Evolutionary conservation across 805 yeast species (phyloP), one percentile per base, ranked within the genome.

Genomic region (Wickerhamiella australiensis): DNA sequence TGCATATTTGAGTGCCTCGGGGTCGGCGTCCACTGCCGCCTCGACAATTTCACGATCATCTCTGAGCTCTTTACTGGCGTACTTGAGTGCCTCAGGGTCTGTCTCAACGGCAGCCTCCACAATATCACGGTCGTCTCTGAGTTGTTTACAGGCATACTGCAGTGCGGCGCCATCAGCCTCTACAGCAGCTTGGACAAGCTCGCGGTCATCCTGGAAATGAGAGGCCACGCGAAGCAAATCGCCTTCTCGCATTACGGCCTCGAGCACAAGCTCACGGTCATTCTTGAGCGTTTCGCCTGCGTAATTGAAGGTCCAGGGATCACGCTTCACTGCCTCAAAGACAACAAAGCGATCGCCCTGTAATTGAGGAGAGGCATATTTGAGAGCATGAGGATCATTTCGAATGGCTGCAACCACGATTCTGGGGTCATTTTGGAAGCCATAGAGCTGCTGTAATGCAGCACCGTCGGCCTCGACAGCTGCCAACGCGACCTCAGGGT

Each of bases 241-340:
- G 22, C 47, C 47, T 33, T 45, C 47, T 25, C 47, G 47, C 43
- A 37, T 46, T 6, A 46, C 43, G 3, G 43, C 49, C 37, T 46
- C 49, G 11, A 46, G 23, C 20, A 46, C 49, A 3, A 46, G 43
- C 42, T 36, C 43, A 9, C 43, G 42, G 35, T 46, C 49, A 8
- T 46, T 37, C 27, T 37, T 36, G 37, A 46, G 29, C 27, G 27
- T 37, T 3, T 36, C 33, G 33, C 33, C 22, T 5, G 47, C 47
- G 25, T 45, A 45, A 26, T 45, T 45, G 42, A 45, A 35, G 15
- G 47, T 35, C 47, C 47, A 45, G 9, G 47, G 47, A 27, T 45
- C 47, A 5, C 35, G 41, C 35, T 46, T 46, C 5, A 46, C 43
- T 3, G 49, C 49, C 37, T 46, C 49, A 18, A 46, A 37, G 4